Conservation (phyloP, 176 grass and related monocot species). For the Carex cristatella region DNA sequence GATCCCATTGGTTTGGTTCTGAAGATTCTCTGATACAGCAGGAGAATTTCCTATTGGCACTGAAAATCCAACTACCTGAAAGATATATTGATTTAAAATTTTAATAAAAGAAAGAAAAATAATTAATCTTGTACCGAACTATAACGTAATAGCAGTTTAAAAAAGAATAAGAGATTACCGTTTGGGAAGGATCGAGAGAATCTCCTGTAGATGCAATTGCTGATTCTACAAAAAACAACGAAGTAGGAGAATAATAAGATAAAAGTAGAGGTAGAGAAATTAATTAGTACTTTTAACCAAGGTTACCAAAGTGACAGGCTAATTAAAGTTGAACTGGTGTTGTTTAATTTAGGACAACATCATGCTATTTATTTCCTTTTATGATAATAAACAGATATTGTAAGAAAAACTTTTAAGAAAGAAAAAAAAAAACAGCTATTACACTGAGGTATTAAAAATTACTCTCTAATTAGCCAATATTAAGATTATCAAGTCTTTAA, state of each 20-base stretch:
- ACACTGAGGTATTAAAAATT: neutral
- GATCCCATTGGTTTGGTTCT: conserved; percentile 39
- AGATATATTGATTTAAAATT: conserved; percentile 23
- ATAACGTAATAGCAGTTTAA: neutral
- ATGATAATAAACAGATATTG: neutral
- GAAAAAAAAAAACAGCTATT: neutral
- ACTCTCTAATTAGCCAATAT: neutral
- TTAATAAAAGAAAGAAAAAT: conserved; percentile 20
- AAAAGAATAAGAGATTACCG: conserved; percentile 28
- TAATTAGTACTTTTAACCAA: neutral
- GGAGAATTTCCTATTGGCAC: conserved; percentile 44
- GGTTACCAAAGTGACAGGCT: neutral
- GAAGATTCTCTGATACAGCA: conserved; percentile 27
- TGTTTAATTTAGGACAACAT: neutral
- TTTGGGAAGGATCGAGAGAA: conserved; percentile 50
- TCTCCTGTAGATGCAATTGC: conserved; percentile 32
- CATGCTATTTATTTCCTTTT: neutral
- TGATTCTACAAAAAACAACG: conserved; percentile 55
- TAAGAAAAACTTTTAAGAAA: neutral
- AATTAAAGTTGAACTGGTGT: neutral
- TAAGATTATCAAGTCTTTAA: neutral
- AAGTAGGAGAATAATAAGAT: conserved; percentile 28
- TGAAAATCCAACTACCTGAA: conserved; percentile 72
- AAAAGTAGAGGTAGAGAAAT: conserved; percentile 9
- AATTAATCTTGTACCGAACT: neutral